Base-by-base conservation (phyloP, 1,139 yeast species). In the Diutina catenulata region DNA sequence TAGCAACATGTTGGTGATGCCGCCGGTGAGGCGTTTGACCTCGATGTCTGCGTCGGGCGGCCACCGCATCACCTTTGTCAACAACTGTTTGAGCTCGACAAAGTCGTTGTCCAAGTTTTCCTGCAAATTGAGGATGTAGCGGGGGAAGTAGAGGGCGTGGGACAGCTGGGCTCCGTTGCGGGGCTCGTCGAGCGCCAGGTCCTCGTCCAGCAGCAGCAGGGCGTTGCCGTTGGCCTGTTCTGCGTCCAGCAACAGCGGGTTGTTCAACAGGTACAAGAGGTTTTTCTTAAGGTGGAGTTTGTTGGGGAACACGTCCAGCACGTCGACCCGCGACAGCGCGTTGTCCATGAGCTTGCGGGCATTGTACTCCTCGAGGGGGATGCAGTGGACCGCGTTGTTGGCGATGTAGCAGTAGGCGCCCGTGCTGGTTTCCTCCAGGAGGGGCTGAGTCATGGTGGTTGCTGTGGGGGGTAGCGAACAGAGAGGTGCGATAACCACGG, bases 1-100 rank as follows among this genome's bases (percentile, higher is more conserved):
- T 27, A 79, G 56, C 39, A 80, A 68, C 75, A 76, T 75, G 53
- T 82, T 82, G 19, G 94, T 82, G 53, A 82, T 81, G 7, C 94
- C 94, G 3, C 93, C 94, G 3, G 82, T 80, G 38, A 81, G 60
- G 43, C 61, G 59, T 38, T 55, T 52, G 29, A 66, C 55, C 4
- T 42, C 25, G n/a, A 68, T 59, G 11, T 54, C 40, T 3, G 42
- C 42, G 1, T 43, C 39, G 11, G 49, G 43, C 1, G 41, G 39
- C 72, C 72, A 66, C 2, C 42, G 62, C 43, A 66, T 64, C 8
- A 66, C 57, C 40, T 55, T 57, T 15, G 50, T 42, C 26, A 68
- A 49, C n/a, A 68, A 52, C 11, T 43, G 43, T 33, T 57, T 59
- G 33, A 65, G 53, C 43, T 64, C 65, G 7, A 46, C 41, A 42